phyloP scores from a whole-genome alignment of 1,284 basidiomycete species.

The Marasmius sp. region DNA sequence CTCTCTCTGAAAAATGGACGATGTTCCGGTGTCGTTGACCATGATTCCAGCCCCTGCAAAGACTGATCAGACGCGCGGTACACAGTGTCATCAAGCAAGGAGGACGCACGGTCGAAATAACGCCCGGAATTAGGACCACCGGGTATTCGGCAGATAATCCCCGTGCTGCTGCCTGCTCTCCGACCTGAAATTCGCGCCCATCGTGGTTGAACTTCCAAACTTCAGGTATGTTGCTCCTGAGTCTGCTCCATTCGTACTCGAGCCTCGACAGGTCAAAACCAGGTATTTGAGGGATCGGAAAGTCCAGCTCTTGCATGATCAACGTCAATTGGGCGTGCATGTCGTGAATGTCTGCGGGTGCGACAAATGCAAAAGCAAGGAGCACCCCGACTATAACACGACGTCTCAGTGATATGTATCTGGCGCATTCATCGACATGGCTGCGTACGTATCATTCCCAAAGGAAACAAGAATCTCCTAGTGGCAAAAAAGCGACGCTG shows the following conservation, averaged over 20 bases:
- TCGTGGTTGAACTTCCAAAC: conserved; percentile 81
- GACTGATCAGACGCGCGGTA: neutral
- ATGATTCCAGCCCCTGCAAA: conserved; percentile 74
- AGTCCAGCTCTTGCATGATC: conserved; percentile 57
- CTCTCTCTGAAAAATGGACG: conserved; percentile 81
- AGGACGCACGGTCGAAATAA: conserved; percentile 66
- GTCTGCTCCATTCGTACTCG: conserved; percentile 65
- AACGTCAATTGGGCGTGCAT: conserved; percentile 52
- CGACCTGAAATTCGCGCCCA: conserved; percentile 83
- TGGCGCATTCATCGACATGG: conserved; percentile 12
- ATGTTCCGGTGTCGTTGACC: conserved; percentile 81
- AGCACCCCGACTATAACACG: conserved; percentile 56
- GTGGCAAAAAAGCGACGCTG: conserved; percentile 21
- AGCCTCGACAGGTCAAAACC: conserved; percentile 64
- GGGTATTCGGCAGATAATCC: conserved; percentile 77
- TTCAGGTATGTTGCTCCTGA: conserved; percentile 69
- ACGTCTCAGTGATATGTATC: conserved; percentile 4
- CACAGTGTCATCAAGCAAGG: neutral
- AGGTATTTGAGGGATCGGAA: conserved; percentile 55
- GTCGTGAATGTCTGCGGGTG: conserved; percentile 59
- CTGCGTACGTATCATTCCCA: conserved; percentile 33
- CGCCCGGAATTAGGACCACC: conserved; percentile 79
- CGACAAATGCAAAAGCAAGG: conserved; percentile 59
- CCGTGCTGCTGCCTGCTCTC: conserved; percentile 66
- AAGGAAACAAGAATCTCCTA: conserved; percentile 37